Evolutionary conservation across 495 filamentous ascomycete genomes (phyloP).

Genomic region (Aeminium ludgeri): DNA sequence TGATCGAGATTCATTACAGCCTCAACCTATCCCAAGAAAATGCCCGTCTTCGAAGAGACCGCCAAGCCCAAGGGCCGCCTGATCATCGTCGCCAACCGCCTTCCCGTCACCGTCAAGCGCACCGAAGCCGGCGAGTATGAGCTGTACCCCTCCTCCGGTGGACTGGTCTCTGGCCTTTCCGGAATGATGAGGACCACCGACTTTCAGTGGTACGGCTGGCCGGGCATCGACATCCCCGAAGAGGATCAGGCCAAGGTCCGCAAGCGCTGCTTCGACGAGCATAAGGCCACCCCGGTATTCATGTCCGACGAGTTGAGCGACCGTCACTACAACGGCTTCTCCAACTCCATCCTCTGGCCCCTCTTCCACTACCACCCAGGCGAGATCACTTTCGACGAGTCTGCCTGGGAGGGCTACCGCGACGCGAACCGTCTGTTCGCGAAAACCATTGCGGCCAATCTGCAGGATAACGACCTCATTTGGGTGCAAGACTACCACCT

Average conservation of each 20-base stretch:
- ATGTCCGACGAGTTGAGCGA: constrained; percentile 37
- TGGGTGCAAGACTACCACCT: constrained; percentile 97
- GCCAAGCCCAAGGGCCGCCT: constrained; percentile 30
- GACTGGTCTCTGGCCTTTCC: constrained; percentile 77
- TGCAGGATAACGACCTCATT: constrained; percentile 63
- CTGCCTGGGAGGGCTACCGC: constrained; percentile 69
- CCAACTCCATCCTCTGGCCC: constrained; percentile 86
- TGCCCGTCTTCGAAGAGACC: constrained; percentile 7
- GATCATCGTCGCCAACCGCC: constrained; percentile 79
- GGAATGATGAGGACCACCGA: constrained; percentile 80
- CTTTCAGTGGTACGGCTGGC: constrained; percentile 98
- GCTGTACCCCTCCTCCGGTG: constrained; percentile 90
- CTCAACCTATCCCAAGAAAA: too few relatives aligned
- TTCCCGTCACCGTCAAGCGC: constrained; percentile 89
- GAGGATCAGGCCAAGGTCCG: constrained; percentile 26
- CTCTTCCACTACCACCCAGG: constrained; percentile 92
- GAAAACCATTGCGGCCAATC: constrained; percentile 51
- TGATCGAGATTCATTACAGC: too few relatives aligned
- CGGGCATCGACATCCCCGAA: constrained; percentile 54
- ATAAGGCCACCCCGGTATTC: constrained; percentile 38
- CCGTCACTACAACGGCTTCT: constrained; percentile 45
- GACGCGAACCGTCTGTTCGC: constrained; percentile 80
- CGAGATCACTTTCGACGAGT: constrained; percentile 80
- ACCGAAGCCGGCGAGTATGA: constrained; percentile 65
- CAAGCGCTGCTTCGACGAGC: constrained; percentile 28